These are phyloP conservation scores for Jasminum sambac DNA, from an alignment of 257 asterid species.

Conservation along the genomic window DNA sequence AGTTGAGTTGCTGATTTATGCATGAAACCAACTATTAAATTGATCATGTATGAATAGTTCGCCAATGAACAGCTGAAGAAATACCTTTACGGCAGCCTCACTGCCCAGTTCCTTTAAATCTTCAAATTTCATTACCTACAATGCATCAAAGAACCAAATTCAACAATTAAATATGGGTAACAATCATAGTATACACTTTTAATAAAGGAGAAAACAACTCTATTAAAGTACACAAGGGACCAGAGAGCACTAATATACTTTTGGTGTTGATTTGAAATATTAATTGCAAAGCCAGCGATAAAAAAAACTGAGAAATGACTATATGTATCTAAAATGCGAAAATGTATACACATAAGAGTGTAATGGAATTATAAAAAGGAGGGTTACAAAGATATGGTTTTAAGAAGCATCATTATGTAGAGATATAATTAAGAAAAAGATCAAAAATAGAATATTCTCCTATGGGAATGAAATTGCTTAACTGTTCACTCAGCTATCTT, in stretches of 20 bases:
- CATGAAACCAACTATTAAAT: not conserved
- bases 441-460: not conserved
- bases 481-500: too few relatives aligned
- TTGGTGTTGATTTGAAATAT: not conserved
- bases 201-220: not conserved
- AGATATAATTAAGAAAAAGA: not conserved
- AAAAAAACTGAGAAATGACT: too few relatives aligned
- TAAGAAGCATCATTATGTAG: too few relatives aligned
- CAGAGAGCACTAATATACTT: too few relatives aligned
- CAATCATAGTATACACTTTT: too few relatives aligned
- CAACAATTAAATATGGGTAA: slow-evolving; percentile 13
- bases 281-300: too few relatives aligned
- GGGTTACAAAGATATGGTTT: too few relatives aligned
- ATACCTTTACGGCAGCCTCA: slow-evolving; percentile 94
- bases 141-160: slow-evolving; percentile 19
- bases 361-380: too few relatives aligned
- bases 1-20: too few relatives aligned
- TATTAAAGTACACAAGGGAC: not conserved
- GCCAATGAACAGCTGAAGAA: not conserved
- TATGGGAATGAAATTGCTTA: too few relatives aligned
- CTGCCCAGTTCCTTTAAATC: slow-evolving; percentile 91
- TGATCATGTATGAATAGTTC: not conserved
- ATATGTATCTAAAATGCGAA: too few relatives aligned
- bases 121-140: slow-evolving; percentile 95
- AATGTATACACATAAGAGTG: too few relatives aligned